A percentile compares a stretch with the other conserved stretches of the same genome.
Conservation (phyloP, 2,329 filamentous ascomycete genomes). For the Aspergillus ochraceoroseus region DNA sequence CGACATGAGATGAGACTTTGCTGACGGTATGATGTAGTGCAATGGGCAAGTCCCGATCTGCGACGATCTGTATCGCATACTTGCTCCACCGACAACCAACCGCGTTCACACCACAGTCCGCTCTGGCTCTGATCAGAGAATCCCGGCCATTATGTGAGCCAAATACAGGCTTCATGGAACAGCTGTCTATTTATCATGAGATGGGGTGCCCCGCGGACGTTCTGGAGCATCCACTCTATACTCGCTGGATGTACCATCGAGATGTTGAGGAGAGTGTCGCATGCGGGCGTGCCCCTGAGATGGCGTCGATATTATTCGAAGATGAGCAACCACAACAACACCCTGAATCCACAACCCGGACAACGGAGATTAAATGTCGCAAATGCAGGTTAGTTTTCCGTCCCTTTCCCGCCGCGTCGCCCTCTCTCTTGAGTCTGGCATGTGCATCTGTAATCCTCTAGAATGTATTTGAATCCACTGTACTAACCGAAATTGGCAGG, state of each 20-base stretch:
- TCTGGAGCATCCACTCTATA: constrained; percentile 69
- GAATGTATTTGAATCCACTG: constrained; percentile 5
- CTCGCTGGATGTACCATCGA: constrained; percentile 67
- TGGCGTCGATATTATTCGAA: constrained; percentile 70
- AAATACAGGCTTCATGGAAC: constrained; percentile 85
- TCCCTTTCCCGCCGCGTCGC: not conserved
- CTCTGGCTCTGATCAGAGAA: constrained; percentile 64
- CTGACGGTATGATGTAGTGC: constrained; percentile 55
- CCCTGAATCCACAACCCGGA: constrained; percentile 21
- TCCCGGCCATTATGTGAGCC: constrained; percentile 76
- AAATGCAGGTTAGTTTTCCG: constrained; percentile 68
- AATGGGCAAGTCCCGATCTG: constrained; percentile 92
- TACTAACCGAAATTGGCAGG: constrained; percentile 33
- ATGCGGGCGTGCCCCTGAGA: constrained; percentile 71
- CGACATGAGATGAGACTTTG: not conserved
- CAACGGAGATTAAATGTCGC: constrained; percentile 72
- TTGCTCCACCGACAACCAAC: constrained; percentile 61
- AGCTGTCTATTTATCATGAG: constrained; percentile 78
- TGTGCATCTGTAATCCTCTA: no score
- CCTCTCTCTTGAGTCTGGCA: no score
- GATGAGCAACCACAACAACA: constrained; percentile 42
- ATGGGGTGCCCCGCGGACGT: constrained; percentile 74
- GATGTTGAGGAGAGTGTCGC: constrained; percentile 64
- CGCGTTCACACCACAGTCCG: constrained; percentile 56
- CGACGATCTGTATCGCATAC: constrained; percentile 77